A percentile compares a stretch with the other conserved stretches of the same genome.
These are phyloP conservation scores for Geranium rotundifolium DNA, from an alignment of 345 rosid species.

Conservation along the genomic window DNA sequence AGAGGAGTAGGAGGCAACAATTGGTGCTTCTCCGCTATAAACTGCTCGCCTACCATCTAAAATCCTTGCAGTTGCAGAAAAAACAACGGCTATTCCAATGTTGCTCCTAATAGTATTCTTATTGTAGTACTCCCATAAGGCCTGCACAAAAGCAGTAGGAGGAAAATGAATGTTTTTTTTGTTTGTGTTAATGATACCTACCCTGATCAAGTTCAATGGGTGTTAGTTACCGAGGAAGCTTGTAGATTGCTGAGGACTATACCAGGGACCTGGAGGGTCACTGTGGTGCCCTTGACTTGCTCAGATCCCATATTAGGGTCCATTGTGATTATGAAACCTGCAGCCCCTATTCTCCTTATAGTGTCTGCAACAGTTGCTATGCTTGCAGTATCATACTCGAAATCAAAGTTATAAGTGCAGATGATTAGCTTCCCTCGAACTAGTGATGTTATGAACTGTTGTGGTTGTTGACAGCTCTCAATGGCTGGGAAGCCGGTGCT, in stretches of 20 bases:
- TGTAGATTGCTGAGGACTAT: slow-evolving; percentile 30
- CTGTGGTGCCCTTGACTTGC: slow-evolving; percentile 23
- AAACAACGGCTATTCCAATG: slow-evolving; percentile 19
- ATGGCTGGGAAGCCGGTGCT: slow-evolving; percentile 13
- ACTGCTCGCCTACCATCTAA: slow-evolving; percentile 35
- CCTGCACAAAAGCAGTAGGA: slow-evolving; percentile 12
- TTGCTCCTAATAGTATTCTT: slow-evolving; percentile 22
- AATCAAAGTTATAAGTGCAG: slow-evolving; percentile 32
- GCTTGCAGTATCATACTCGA: slow-evolving; percentile 22
- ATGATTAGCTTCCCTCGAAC: slow-evolving; percentile 27
- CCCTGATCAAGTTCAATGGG: background rate
- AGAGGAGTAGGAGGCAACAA: slow-evolving; percentile 40
- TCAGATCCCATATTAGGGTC: slow-evolving; percentile 28
- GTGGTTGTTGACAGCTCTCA: slow-evolving; percentile 33
- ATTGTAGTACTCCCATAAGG: slow-evolving; percentile 35
- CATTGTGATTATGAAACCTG: slow-evolving; percentile 36
- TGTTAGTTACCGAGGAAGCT: slow-evolving; percentile 28
- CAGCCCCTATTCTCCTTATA: slow-evolving; percentile 30
- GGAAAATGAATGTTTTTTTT: no score
- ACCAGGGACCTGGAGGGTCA: slow-evolving; percentile 28
- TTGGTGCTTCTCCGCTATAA: slow-evolving; percentile 25
- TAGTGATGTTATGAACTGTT: slow-evolving; percentile 19
- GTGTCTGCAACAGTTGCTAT: slow-evolving; percentile 29
- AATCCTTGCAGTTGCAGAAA: slow-evolving; percentile 30
- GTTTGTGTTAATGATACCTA: no score